phyloP scores from a whole-genome alignment of 2,329 filamentous ascomycete species.

The Xylaria sp. region DNA sequence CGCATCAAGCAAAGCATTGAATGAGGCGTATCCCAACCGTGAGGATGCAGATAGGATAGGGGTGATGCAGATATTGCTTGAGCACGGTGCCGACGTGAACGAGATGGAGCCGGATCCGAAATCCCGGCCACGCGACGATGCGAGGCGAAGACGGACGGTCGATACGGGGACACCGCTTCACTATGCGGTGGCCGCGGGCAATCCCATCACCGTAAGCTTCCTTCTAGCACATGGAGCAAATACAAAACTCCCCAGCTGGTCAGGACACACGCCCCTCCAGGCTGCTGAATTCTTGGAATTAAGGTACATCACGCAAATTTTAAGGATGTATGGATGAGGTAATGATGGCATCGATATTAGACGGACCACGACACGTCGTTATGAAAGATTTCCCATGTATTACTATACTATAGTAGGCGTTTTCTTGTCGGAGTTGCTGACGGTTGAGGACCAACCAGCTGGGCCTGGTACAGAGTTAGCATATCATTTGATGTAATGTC shows the following conservation, averaged over 20 bases:
- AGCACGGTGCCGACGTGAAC: constrained; percentile 40
- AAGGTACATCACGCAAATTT: constrained; percentile 38
- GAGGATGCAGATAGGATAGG: constrained; percentile 38
- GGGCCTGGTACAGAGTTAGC: constrained; percentile 16
- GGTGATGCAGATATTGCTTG: constrained; percentile 38
- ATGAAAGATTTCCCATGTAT: constrained; percentile 28
- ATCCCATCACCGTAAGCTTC: constrained; percentile 39
- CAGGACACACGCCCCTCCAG: constrained; percentile 40
- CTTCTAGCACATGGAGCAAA: constrained; percentile 39
- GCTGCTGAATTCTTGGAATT: constrained; percentile 36
- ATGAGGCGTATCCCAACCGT: constrained; percentile 34
- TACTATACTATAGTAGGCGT: constrained; percentile 34
- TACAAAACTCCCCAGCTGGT: constrained; percentile 41
- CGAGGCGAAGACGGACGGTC: constrained; percentile 38
- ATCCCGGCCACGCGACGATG: constrained; percentile 38
- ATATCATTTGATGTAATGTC: constrained; percentile 11
- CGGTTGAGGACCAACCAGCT: constrained; percentile 10
- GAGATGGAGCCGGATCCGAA: constrained; percentile 44
- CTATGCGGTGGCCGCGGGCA: constrained; percentile 40
- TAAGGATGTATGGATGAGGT: constrained; percentile 35
- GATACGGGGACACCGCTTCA: constrained; percentile 41
- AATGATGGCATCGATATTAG: constrained; percentile 22
- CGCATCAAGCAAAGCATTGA: constrained; percentile 35
- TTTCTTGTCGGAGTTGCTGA: constrained; percentile 24
- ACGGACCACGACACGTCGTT: constrained; percentile 18